Conservation (phyloP, 2,329 filamentous ascomycete genomes). For the Claviceps citrina region DNA sequence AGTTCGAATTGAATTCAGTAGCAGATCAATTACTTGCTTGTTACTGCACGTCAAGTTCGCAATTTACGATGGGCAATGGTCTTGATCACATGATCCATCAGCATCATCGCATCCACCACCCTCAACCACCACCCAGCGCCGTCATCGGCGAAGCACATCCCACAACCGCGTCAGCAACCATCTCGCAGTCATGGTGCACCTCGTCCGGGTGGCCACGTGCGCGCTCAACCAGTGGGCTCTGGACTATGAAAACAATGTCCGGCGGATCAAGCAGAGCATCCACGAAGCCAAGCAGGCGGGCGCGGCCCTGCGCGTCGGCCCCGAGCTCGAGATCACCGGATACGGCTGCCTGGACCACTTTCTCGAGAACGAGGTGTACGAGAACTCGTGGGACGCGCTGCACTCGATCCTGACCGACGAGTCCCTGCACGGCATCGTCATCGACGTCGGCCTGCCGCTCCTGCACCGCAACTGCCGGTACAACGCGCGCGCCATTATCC, state of each 20-base stretch:
- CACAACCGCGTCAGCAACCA: no score
- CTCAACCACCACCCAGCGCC: background rate
- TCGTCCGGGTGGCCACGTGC: constrained; percentile 18
- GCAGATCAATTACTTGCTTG: no score
- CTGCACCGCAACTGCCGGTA: constrained; percentile 21
- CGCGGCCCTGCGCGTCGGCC: constrained; percentile 46
- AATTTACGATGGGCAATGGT: no score
- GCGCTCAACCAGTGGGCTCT: constrained; percentile 23
- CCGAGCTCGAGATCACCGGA: constrained; percentile 29
- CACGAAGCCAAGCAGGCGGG: constrained; percentile 41
- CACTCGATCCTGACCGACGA: constrained; percentile 18
- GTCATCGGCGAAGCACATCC: no score
- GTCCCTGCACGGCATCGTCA: constrained; percentile 22
- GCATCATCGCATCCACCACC: background rate
- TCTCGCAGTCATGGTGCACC: constrained; percentile 29
- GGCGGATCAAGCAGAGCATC: constrained; percentile 49
- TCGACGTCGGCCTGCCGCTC: constrained; percentile 24
- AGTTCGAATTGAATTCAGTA: no score
- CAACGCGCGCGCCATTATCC: constrained; percentile 10
- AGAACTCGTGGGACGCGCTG: constrained; percentile 19
- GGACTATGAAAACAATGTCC: constrained; percentile 40
- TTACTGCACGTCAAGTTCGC: no score
- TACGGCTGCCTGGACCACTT: constrained; percentile 27
- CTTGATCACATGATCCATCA: background rate
- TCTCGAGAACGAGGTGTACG: constrained; percentile 28